Conservation (phyloP, 306 rosid genomes). For the Comarum palustre region DNA sequence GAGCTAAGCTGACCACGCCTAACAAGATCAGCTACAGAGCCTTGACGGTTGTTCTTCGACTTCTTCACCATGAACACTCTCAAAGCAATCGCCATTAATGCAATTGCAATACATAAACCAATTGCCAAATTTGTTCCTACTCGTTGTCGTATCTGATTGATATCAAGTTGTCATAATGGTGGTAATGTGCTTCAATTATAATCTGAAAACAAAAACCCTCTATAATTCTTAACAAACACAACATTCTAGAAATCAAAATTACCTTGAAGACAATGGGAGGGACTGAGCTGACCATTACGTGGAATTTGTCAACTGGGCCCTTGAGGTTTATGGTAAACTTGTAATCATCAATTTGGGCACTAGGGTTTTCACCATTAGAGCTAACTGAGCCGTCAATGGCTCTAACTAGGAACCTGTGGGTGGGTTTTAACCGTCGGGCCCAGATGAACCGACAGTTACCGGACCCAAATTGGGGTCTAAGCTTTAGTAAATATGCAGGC, state of each 20-base stretch:
- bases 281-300: slow-evolving; percentile 30
- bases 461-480: slow-evolving; percentile 21
- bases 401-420: slow-evolving; percentile 18
- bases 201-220: neutral
- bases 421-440: slow-evolving; percentile 8
- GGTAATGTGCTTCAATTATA: neutral
- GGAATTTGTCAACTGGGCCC: slow-evolving; percentile 33
- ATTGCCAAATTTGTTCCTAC: slow-evolving; percentile 44
- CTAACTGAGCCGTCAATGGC: slow-evolving; percentile 30
- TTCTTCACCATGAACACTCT: slow-evolving; percentile 41
- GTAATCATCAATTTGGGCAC: slow-evolving; percentile 12
- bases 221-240: neutral
- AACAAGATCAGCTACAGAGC: slow-evolving; percentile 89
- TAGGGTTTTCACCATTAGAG: slow-evolving; percentile 20
- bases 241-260: neutral
- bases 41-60: slow-evolving; percentile 50
- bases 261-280: slow-evolving; percentile 39
- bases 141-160: slow-evolving; percentile 38
- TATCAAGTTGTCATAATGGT: neutral
- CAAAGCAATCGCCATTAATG: slow-evolving; percentile 39
- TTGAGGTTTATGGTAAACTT: slow-evolving; percentile 6
- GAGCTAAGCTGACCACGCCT: slow-evolving; percentile 96
- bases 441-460: slow-evolving; percentile 13
- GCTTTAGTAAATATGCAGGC: slow-evolving; percentile 17
- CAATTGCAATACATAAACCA: slow-evolving; percentile 60